phyloP scores from a whole-genome alignment of 2,329 filamentous ascomycete genomes.

The Paraphoma chrysanthemicola region DNA sequence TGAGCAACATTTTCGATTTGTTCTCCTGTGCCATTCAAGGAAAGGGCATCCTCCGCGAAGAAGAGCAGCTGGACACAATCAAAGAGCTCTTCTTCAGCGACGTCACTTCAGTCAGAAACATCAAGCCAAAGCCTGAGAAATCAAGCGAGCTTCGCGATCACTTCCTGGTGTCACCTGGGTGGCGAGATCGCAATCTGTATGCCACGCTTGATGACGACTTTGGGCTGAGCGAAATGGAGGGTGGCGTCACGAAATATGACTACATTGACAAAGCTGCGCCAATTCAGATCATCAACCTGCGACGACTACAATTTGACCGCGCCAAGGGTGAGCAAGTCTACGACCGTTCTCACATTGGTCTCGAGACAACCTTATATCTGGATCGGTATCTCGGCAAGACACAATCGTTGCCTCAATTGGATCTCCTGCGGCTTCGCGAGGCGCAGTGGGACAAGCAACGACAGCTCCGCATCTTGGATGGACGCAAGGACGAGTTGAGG shows the following conservation, averaged over 20 bases:
- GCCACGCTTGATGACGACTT: slow-evolving; percentile 86
- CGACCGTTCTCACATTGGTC: slow-evolving; percentile 67
- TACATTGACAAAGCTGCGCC: slow-evolving; percentile 72
- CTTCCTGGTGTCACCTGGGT: slow-evolving; percentile 65
- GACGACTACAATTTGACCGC: slow-evolving; percentile 77
- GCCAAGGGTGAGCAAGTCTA: slow-evolving; percentile 55
- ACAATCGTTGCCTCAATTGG: slow-evolving; percentile 32
- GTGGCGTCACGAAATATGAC: slow-evolving; percentile 36
- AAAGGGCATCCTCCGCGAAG: slow-evolving; percentile 68
- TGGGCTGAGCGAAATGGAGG: slow-evolving; percentile 74
- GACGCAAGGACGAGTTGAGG: slow-evolving; percentile 51
- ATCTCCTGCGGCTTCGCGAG: slow-evolving; percentile 69
- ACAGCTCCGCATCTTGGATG: slow-evolving; percentile 64
- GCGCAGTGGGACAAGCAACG: slow-evolving; percentile 78
- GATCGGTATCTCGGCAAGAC: slow-evolving; percentile 73
- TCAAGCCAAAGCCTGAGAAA: slow-evolving; percentile 47
- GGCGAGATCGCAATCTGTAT: slow-evolving; percentile 73
- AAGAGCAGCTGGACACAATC: slow-evolving; percentile 81
- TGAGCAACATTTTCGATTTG: slow-evolving; percentile 89
- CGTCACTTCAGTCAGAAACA: slow-evolving; percentile 54
- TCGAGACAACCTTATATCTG: slow-evolving; percentile 83
- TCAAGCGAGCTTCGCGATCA: slow-evolving; percentile 68
- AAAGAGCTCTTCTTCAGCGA: slow-evolving; percentile 58
- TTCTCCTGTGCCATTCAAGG: slow-evolving; percentile 87
- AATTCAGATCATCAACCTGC: slow-evolving; percentile 87